A percentile compares a stretch with the other conserved stretches of the same genome.
These are phyloP conservation scores for Pugionium cornutum DNA, from an alignment of 345 rosid species.

Conservation along the genomic window DNA sequence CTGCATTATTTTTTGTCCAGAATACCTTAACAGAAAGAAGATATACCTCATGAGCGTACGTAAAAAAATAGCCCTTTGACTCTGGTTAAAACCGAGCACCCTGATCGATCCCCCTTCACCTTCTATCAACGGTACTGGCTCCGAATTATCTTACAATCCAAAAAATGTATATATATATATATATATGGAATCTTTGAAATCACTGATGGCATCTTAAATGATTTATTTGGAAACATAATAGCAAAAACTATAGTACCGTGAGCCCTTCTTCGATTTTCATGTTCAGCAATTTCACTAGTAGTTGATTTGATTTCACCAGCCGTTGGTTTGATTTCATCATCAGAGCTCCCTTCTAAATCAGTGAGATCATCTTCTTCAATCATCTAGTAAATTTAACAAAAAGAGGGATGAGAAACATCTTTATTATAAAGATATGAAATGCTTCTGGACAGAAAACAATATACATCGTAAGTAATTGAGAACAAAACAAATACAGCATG, in stretches of 20 bases:
- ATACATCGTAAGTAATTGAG: neutral
- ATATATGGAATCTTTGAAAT: neutral
- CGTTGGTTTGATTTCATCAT: conserved; percentile 70
- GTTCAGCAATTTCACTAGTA: conserved; percentile 44
- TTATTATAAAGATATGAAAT: conserved; percentile 4
- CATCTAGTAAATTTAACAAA: conserved; percentile 46
- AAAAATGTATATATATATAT: too few relatives aligned
- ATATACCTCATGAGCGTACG: conserved; percentile 69
- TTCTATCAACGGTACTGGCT: conserved; percentile 73
- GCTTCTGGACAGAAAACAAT: neutral
- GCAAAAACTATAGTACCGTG: conserved; percentile 43
- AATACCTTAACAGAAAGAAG: neutral
- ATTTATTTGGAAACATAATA: conserved; percentile 1
- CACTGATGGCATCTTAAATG: neutral
- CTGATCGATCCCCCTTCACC: conserved; percentile 70
- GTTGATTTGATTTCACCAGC: conserved; percentile 66
- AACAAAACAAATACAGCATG: neutral
- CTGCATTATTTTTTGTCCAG: too few relatives aligned
- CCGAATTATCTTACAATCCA: conserved; percentile 47
- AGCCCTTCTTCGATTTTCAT: conserved; percentile 43
- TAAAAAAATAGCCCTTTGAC: conserved; percentile 65
- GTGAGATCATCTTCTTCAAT: conserved; percentile 81
- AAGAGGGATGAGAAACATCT: conserved; percentile 27
- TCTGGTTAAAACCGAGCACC: conserved; percentile 71
- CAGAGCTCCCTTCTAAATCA: conserved; percentile 71